Evolutionary conservation across 2,329 filamentous ascomycete species (phyloP), one percentile per base, ranked within the genome.

Genomic region (Didymella sp.): DNA sequence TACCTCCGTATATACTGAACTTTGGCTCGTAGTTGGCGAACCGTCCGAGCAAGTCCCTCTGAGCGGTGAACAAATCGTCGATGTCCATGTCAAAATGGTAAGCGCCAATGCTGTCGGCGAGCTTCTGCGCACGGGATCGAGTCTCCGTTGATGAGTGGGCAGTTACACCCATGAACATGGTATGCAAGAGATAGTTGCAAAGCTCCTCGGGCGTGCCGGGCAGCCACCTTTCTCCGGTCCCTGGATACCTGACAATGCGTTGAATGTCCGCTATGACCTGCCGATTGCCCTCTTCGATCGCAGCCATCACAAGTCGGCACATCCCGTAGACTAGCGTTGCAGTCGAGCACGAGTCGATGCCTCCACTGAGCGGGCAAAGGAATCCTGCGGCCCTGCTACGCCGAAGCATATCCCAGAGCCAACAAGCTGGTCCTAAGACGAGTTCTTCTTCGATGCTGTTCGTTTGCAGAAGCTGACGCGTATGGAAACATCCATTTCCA

Each of bases 61-160:
- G 49, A 87, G 78, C 0, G 83, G 78, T 41, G 58, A 87, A 85
- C 7, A 87, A 81, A 2, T 81, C 80, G 68, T 94, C 90, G 54
- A 94, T 92, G 66, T 92, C 85, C 46, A 92, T 79, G 13, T 52
- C 31, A 6, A 50, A 50, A n/a, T 95, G 91, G 68, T 92, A 87
- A 13, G 84, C 80, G 4, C 90, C 90, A 51, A 94, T 91, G 4
- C 78, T 80, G 4, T 79, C 70, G 1, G 80, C 76, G 5, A 94
- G 80, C 0, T 83, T 79, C 67, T 84, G 84, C 1, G 90, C 88
- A 28, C 91, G 81, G 42, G 81, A 79, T 8, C 89, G 64, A 0
- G 90, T 56, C 24, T 60, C 54, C 6, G 21, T 7, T 25, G 35
- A 49, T n/a, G 30, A 43, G 25, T 56, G 45, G 7, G 44, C 43